Evolutionary conservation across 768 basidiomycete genomes (phyloP).

Genomic region (Leucocoprinus sp.): DNA sequence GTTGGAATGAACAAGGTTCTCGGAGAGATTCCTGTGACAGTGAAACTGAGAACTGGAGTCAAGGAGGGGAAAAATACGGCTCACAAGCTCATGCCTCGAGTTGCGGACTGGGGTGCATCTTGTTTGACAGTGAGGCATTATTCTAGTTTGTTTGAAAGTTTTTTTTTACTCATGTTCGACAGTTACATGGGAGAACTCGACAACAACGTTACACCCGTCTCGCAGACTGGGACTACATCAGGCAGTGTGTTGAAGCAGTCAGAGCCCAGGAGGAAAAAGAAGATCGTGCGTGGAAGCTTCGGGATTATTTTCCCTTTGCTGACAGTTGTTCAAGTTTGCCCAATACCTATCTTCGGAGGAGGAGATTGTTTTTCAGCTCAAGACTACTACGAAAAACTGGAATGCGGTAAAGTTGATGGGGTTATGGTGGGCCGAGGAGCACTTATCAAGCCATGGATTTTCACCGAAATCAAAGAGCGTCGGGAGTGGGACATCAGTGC

Average conservation of each 20-base stretch:
- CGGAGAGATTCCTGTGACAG: conserved; percentile 85
- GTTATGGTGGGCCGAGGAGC: conserved; percentile 95
- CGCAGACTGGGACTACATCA: conserved; percentile 95
- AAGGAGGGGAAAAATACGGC: conserved; percentile 81
- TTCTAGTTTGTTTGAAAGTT: neutral
- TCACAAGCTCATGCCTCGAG: conserved; percentile 85
- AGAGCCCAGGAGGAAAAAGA: conserved; percentile 63
- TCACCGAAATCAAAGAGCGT: conserved; percentile 89
- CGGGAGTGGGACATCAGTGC: conserved; percentile 93
- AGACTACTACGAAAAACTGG: conserved; percentile 71
- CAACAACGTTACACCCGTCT: conserved; percentile 91
- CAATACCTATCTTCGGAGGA: conserved; percentile 93
- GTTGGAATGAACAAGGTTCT: conserved; percentile 87
- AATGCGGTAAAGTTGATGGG: conserved; percentile 82
- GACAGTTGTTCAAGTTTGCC: conserved; percentile 41
- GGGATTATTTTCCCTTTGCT: neutral
- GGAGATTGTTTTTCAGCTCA: conserved; percentile 91
- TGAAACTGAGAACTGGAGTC: conserved; percentile 89
- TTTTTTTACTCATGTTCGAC: neutral
- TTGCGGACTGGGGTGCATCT: conserved; percentile 44
- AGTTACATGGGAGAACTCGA: conserved; percentile 94
- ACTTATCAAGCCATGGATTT: conserved; percentile 93
- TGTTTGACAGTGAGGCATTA: conserved; percentile 33
- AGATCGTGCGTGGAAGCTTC: conserved; percentile 42
- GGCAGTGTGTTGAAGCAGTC: conserved; percentile 75